phyloP scores from a whole-genome alignment of 768 basidiomycete species.

The Psilocybe sp. region DNA sequence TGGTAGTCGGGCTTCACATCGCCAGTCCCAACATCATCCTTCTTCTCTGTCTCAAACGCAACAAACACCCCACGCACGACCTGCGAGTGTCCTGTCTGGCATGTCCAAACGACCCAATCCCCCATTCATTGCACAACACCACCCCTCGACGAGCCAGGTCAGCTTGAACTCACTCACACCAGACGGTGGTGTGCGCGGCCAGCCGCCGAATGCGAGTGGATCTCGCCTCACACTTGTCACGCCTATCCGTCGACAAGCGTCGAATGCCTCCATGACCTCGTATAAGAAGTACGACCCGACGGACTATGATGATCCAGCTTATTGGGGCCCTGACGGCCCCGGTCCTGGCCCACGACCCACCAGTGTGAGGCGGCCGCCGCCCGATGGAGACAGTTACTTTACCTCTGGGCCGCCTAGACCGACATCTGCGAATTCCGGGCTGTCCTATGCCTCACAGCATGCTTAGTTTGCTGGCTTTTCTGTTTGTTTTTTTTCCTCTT shows the following conservation, averaged over 20 bases:
- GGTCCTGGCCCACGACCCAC: slow-evolving; percentile 4
- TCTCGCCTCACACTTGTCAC: slow-evolving; percentile 13
- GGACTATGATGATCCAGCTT: slow-evolving; percentile 33
- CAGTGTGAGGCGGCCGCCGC: neutral
- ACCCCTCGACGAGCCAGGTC: slow-evolving; percentile 9
- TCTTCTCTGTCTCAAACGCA: neutral
- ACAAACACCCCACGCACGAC: slow-evolving; percentile 2
- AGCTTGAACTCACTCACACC: slow-evolving; percentile 12
- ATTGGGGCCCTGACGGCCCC: slow-evolving; percentile 17
- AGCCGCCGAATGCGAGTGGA: neutral
- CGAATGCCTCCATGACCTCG: slow-evolving; percentile 27
- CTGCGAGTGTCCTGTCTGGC: slow-evolving; percentile 13
- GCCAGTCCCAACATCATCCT: neutral
- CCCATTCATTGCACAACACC: neutral
- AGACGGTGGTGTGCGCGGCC: neutral
- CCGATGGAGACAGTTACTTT: slow-evolving; percentile 1
- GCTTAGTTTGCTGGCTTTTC: neutral
- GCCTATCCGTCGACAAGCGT: slow-evolving; percentile 21
- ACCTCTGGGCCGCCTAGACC: slow-evolving; percentile 6
- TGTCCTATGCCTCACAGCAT: slow-evolving; percentile 12
- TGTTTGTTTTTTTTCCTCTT: neutral
- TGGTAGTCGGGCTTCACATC: neutral
- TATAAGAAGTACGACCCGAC: slow-evolving; percentile 25
- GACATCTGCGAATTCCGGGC: slow-evolving; percentile 12
- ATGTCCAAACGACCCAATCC: slow-evolving; percentile 5